phyloP scores from a whole-genome alignment of 192 early-diverging fungal genomes.

The Paraglomus brasilianum region DNA sequence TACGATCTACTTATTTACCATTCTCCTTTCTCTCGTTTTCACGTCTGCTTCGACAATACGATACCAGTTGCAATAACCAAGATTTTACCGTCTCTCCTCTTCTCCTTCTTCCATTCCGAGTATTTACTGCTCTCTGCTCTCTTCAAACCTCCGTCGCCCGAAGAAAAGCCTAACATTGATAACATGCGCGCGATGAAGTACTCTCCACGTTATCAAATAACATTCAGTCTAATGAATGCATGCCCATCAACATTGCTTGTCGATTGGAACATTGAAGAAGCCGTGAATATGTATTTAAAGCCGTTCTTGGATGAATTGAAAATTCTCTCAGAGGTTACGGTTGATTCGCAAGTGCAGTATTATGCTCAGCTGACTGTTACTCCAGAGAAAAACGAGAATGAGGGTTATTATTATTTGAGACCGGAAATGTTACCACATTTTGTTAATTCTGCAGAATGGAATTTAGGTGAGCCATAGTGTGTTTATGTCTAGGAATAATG shows the following conservation, averaged over 20 bases:
- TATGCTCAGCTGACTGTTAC: slow-evolving; percentile 74
- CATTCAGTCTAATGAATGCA: slow-evolving; percentile 84
- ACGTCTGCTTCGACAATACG: background rate
- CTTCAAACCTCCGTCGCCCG: slow-evolving; percentile 1
- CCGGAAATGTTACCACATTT: slow-evolving; percentile 82
- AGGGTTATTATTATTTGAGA: slow-evolving; percentile 52
- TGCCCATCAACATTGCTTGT: slow-evolving; percentile 66
- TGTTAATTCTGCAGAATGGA: slow-evolving; percentile 97
- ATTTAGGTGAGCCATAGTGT: slow-evolving; percentile 60
- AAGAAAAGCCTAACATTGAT: slow-evolving; percentile 38
- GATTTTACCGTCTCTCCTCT: slow-evolving; percentile 31
- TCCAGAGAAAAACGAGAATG: slow-evolving; percentile 54
- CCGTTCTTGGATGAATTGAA: slow-evolving; percentile 74
- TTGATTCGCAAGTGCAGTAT: slow-evolving; percentile 84
- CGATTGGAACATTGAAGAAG: slow-evolving; percentile 82
- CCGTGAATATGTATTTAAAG: slow-evolving; percentile 60
- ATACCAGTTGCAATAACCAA: slow-evolving; percentile 35
- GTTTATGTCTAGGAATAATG: background rate
- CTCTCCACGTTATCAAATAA: slow-evolving; percentile 78
- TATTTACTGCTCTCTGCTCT: slow-evolving; percentile 31
- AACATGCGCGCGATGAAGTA: slow-evolving; percentile 81
- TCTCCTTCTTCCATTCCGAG: slow-evolving; percentile 36
- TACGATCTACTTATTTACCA: background rate
- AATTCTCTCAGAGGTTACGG: slow-evolving; percentile 68
- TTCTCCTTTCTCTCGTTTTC: background rate